Evolutionary conservation across 306 rosid species (phyloP), one percentile per base, ranked within the genome.

Genomic region (Cicer cuneatum): DNA sequence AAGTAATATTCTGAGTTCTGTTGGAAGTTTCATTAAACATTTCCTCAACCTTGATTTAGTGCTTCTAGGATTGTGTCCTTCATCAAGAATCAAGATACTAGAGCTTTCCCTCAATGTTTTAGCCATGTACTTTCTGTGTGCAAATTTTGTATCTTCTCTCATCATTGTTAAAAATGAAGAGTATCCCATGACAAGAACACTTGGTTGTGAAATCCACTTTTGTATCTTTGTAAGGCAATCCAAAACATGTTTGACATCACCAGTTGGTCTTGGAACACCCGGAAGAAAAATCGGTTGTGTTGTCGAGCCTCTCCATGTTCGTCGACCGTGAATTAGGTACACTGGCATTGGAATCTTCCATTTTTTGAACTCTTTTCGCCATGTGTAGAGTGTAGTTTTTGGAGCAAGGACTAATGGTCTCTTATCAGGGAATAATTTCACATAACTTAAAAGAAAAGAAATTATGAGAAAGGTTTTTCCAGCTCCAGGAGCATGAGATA

Each of bases 41-140:
- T 88, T 93, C 74, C 97, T 87, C 89, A 93, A 60, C 84, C 94
- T 79, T 15, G 97, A 93, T 77, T 88, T 89, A 5, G 97, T 93
- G 77, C 98, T 93, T 85, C 98, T 87, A 13, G 98, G 98, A 73
- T 91, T 93, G 85, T 93, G 98, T 58, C 98, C 98, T 80, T 93
- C 98, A 46, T 93, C 98, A 39, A 93, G 83, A 8, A 93, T 68
- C 67, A 93, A 66, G 40, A 93, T 39, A 59, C 94, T 96, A 0
- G 98, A 97, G 74, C 90, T 93, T 81, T 89, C 92, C 66, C 91
- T 81, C 85, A 93, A 73, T 35, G 90, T 91, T 82, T 86, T 82
- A 59, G 96, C 90, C 97, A 93, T 93, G 60, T 86, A 87, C 66
- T 77, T 91, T 82, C 96, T 85, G 77, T 91, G 89, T 6, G 78